These are phyloP conservation scores for Paulownia fortunei DNA, from an alignment of 257 asterid species.

Conservation along the genomic window DNA sequence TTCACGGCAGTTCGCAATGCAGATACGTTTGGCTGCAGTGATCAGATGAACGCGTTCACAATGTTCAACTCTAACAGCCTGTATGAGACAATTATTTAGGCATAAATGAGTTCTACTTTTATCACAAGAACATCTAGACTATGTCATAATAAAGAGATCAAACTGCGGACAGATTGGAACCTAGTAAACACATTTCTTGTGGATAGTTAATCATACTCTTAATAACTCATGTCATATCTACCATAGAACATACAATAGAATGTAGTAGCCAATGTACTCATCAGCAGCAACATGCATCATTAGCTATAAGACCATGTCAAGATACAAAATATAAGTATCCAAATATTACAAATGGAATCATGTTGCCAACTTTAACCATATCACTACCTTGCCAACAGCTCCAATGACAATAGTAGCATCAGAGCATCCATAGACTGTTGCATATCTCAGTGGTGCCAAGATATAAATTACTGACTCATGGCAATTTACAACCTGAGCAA, in stretches of 20 bases:
- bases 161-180: neutral
- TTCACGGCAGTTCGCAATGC: slow-evolving; percentile 97
- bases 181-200: neutral
- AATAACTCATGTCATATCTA: neutral
- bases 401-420: slow-evolving; percentile 97
- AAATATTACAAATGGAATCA: slow-evolving; percentile 19
- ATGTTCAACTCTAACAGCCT: slow-evolving; percentile 97
- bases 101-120: slow-evolving; percentile 14
- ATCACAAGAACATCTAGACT: slow-evolving; percentile 1
- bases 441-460: slow-evolving; percentile 90
- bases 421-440: slow-evolving; percentile 96
- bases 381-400: slow-evolving; percentile 94
- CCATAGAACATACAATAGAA: slow-evolving; percentile 9
- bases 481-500: slow-evolving; percentile 86
- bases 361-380: slow-evolving; percentile 9
- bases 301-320: slow-evolving; percentile 15
- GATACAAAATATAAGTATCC: neutral
- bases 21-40: slow-evolving; percentile 87
- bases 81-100: slow-evolving; percentile 35
- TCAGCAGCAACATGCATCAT: neutral
- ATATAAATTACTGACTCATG: slow-evolving; percentile 93
- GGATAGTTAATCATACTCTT: neutral
- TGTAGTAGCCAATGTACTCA: neutral
- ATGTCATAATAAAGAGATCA: slow-evolving; percentile 14
- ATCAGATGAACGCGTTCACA: slow-evolving; percentile 98